These are phyloP conservation scores for Trichoderma koningii DNA, from an alignment of 2,329 filamentous ascomycete species.

Conservation along the genomic window DNA sequence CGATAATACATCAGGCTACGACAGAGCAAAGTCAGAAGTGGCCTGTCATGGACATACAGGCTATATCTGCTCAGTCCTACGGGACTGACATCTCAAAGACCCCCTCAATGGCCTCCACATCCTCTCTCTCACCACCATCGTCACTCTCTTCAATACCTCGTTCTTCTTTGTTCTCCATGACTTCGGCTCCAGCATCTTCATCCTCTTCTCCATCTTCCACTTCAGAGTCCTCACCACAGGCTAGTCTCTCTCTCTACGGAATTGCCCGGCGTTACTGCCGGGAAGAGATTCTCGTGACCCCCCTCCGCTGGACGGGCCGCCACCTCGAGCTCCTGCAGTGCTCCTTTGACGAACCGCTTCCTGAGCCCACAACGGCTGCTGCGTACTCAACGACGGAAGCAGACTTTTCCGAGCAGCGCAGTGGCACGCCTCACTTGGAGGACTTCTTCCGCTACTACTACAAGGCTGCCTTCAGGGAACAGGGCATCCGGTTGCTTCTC, in stretches of 20 bases:
- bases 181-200: too few relatives aligned
- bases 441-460: slow-evolving; percentile 11
- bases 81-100: too few relatives aligned
- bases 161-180: too few relatives aligned
- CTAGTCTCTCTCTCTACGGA: neutral
- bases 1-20: too few relatives aligned
- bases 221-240: neutral
- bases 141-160: too few relatives aligned
- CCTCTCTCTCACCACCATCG: too few relatives aligned
- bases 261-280: slow-evolving; percentile 1
- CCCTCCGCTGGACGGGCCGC: slow-evolving; percentile 9
- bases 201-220: neutral
- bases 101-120: too few relatives aligned
- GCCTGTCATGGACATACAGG: too few relatives aligned
- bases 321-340: slow-evolving; percentile 12
- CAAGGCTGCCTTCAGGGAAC: neutral
- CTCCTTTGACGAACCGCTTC: neutral
- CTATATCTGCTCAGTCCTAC: too few relatives aligned
- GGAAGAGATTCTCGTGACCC: neutral
- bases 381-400: neutral
- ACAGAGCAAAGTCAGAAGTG: too few relatives aligned
- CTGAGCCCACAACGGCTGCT: neutral
- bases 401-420: neutral
- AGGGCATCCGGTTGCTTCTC: slow-evolving; percentile 2
- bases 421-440: neutral